Base-by-base conservation (phyloP, 108 stramenopile genomes). In the Stephanodiscus minutulus region DNA sequence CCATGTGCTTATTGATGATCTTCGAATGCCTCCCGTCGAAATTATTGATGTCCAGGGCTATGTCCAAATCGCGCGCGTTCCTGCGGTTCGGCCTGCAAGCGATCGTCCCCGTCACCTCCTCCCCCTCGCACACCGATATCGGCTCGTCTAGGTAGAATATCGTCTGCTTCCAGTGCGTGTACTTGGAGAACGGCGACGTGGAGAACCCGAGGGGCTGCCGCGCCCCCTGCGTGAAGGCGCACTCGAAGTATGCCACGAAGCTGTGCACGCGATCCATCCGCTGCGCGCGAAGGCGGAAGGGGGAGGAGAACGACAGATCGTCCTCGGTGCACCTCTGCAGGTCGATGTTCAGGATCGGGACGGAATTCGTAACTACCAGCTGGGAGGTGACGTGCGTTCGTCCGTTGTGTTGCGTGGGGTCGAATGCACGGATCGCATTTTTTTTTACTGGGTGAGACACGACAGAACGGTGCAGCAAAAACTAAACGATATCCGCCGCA, bases 121-220 rank as follows among this genome's bases (percentile, higher is more conserved):
- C 93, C 25, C 88, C 88, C 37, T 87, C 85, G 46, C 85, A 88
- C 58, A 91, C 68, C 3, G 79, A 79, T 24, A 94, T 27, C 12
- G 67, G 63, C 25, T 91, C 84, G 41, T 66, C 83, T 41, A 91
- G 47, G 54, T 91, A 94, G 66, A 94, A 91, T 33, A 94, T 86
- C 0, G 93, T 94, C 72, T 98, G 97, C 76, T 99, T 99, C 98
- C 98, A 99, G 81, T 99, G 98, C 10, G 98, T 99, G 84, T 97
- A 97, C 24, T 85, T 80, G 25, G 91, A 88, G 72, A 89, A 90
- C 7, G 98, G 97, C 1, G 95, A 89, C 13, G 98, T 99, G 18
- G 92, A 91, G 68, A 98, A 97, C 7, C 87, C 91, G n/a, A 99
- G 81, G 5, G 98, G 98, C 81, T 97, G 97, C 66, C 94, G 96